Evolutionary conservation across 306 rosid species (phyloP), one percentile per base, ranked within the genome.

Genomic region (Cicer cuneatum): DNA sequence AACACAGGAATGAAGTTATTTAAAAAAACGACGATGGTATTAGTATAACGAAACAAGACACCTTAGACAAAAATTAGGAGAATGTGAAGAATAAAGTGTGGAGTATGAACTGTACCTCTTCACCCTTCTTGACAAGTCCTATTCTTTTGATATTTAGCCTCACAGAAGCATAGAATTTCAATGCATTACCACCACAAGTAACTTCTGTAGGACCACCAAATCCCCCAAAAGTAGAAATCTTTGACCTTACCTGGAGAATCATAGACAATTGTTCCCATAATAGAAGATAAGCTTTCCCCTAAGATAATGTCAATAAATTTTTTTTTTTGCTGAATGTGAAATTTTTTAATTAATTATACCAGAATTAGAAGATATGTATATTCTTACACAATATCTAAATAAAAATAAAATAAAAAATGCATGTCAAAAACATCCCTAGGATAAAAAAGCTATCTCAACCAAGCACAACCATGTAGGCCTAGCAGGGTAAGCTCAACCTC

Each of bases 121-220:
- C 97, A 77, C 92, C 96, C 85, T 91, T 91, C 91, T 87, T 89
- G 59, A 94, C 33, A 82, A 74, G 11, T 41, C 90, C 97, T 75
- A 72, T 58, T 84, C 97, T 81, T 79, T 71, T 86, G 53, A 93
- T 78, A 82, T 91, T 88, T 73, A 91, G 85, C 78, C 97, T 87
- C 76, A 93, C 91, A 40, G 97, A 93, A 80, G 98, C 89, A 82
- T 93, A 91, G 60, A 89, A 93, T 80, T 91, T 93, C 81, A 93
- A 81, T 46, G 98, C 98, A 73, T 93, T 93, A 78, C 98, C 98
- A 18, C 98, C 96, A 81, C 97, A 94, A 33, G 97, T 90, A 82
- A 89, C 90, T 87, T 91, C 96, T 77, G 85, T 82, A n/a, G 94
- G 96, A 73, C 90, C 96, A 53, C 90, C 93, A 82, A 86, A 94